Conservation (phyloP, 73 alveolate genomes). For the Symbiodinium natans region DNA sequence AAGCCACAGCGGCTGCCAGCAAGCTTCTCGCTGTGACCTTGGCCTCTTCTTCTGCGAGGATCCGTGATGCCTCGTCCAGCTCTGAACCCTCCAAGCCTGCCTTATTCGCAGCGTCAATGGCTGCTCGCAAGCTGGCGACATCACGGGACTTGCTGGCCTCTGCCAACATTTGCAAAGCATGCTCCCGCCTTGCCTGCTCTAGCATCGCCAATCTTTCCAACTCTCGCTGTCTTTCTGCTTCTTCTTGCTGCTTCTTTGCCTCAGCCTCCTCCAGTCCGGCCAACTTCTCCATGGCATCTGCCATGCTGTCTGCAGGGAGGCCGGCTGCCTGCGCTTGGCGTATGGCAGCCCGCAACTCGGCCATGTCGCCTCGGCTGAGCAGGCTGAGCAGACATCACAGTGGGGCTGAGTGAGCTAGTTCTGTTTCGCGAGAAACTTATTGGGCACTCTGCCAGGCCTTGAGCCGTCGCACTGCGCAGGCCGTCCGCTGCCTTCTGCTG, state of each 20-base stretch:
- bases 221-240: slow-evolving; percentile 59
- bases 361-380: slow-evolving; percentile 6
- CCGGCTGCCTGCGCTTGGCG: slow-evolving; percentile 21
- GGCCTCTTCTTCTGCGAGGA: slow-evolving; percentile 34
- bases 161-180: slow-evolving; percentile 18
- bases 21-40: slow-evolving; percentile 15
- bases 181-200: slow-evolving; percentile 34
- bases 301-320: slow-evolving; percentile 16
- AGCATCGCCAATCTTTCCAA: slow-evolving; percentile 46
- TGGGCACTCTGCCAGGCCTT: no score
- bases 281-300: slow-evolving; percentile 47
- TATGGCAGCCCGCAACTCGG: slow-evolving; percentile 36
- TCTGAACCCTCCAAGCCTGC: slow-evolving; percentile 14
- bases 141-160: slow-evolving; percentile 32
- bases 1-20: slow-evolving; percentile 35
- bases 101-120: slow-evolving; percentile 58
- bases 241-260: slow-evolving; percentile 5
- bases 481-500: slow-evolving; percentile 2
- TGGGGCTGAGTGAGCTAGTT: no score
- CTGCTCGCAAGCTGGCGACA: slow-evolving; percentile 17
- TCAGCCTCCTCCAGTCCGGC: slow-evolving; percentile 41
- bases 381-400: no score
- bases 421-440: no score
- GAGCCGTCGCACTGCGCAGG: background rate
- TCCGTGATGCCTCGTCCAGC: background rate